Evolutionary conservation across 2,329 filamentous ascomycete genomes (phyloP), one percentile per base, ranked within the genome.

Genomic region (Epichloe typhina): DNA sequence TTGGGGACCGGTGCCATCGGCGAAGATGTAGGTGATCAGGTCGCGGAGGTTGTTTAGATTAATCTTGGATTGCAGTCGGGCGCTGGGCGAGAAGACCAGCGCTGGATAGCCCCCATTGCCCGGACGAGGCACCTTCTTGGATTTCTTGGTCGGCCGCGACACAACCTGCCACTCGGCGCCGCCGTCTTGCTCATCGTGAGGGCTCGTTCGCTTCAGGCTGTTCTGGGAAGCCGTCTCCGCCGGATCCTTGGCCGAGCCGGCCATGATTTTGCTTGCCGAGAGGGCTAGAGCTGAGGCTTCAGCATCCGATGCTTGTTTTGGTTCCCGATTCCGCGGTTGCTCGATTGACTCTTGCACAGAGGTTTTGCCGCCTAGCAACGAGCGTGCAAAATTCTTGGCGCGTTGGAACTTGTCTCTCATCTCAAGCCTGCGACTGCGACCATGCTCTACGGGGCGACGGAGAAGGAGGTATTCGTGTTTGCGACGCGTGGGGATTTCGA

Each of bases 21-120:
- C 79, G 52, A 84, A 78, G 52, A 86, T 74, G 64, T 85, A 86
- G 11, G 83, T 70, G 26, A 83, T 72, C 42, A 86, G 68, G 54
- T 77, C 78, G 59, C 83, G 80, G 49, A 86, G 64, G 54, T 82
- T 77, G 53, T 74, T 75, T 44, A 85, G 70, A 54, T 78, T 77
- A 62, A 85, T 76, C 65, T 79, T 80, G 54, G 73, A 72, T 57
- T 81, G 75, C 6, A 86, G 69, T 57, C 79, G 76, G 17, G 76
- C 73, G 51, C 72, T 76, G 56, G 72, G 63, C 17, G 78, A 77
- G 58, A 83, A 82, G 19, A 68, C 67, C 55, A 84, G 77, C 39
- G 72, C 67, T 40, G 80, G 80, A 62, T 84, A 84, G 57, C 76
- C 77, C 52, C 76, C 78, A 52, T 68, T 72, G 38, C 74, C 69